Percentiles rank a stretch among this genome's conserved stretches.
Conservation (phyloP, 2,329 filamentous ascomycete genomes). For the Cladorrhinum sp. region DNA sequence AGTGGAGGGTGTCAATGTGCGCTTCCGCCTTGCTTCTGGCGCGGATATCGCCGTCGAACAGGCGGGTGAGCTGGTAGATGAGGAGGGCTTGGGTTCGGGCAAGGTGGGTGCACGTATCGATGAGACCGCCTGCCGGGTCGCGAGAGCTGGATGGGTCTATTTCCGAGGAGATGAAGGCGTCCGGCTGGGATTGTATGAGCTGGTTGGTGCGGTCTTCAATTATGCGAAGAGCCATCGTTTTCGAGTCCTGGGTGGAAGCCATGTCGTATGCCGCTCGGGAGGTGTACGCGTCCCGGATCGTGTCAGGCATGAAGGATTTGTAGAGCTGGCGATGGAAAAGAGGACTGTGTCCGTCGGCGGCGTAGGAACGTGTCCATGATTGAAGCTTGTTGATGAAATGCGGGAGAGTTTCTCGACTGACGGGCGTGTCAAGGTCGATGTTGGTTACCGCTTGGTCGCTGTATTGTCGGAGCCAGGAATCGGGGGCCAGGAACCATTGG, state of each 20-base stretch:
- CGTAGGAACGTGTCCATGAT: slow-evolving; percentile 25
- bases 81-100: slow-evolving; percentile 47
- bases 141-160: background rate
- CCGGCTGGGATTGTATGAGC: slow-evolving; percentile 12
- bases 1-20: slow-evolving; percentile 41
- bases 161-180: background rate
- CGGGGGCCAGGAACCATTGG: slow-evolving; percentile 1
- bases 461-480: background rate
- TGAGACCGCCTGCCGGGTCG: background rate
- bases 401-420: background rate
- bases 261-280: slow-evolving; percentile 24
- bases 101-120: slow-evolving; percentile 31
- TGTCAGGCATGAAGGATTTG: slow-evolving; percentile 25
- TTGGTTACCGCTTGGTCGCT: background rate
- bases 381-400: background rate
- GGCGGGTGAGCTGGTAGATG: slow-evolving; percentile 47
- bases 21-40: slow-evolving; percentile 38
- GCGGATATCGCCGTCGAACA: slow-evolving; percentile 50
- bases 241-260: slow-evolving; percentile 18
- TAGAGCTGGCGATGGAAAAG: slow-evolving; percentile 35
- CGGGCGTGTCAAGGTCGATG: background rate
- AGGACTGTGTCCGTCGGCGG: slow-evolving; percentile 28
- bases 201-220: slow-evolving; percentile 19
- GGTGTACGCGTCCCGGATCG: slow-evolving; percentile 33
- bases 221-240: slow-evolving; percentile 21